Evolutionary conservation across 2,329 filamentous ascomycete genomes (phyloP), one percentile per base, ranked within the genome.

Genomic region (Xylaria sp.): DNA sequence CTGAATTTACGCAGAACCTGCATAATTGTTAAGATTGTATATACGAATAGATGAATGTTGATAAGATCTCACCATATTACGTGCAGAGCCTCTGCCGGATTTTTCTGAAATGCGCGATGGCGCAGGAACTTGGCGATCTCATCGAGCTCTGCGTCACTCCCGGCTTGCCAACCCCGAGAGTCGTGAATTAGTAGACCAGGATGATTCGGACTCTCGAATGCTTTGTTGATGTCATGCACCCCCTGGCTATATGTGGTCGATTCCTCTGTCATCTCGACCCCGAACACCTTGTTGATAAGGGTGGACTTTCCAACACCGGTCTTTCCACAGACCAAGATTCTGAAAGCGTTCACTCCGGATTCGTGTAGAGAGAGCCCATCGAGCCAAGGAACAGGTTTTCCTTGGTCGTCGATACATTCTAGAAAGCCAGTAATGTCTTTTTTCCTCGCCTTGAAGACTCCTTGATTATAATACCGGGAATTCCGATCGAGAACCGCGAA

Each of bases 221-320:
- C 63, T 23, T 60, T 33, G 8, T 69, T 69, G 39, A 69, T 69
- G 5, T 69, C 67, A 36, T 69, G 67, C 31, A 59, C 52, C 15
- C 67, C 67, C 66, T 69, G 67, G 25, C 33, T 49, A 51, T 66
- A 66, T 6, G 67, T 54, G 13, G 63, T 62, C 9, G 67, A 69
- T 41, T 69, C 67, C 31, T 69, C 67, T 7, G 67, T 69, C 67
- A 69, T 69, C 12, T 66, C 67, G 2, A 69, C 63, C 4, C 67
- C 67, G 52, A 69, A 66, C 15, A 69, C 67, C 31, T 66, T 69
- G 46, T 69, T 69, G 31, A 69, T 68, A 28, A 68, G 43, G 1
- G 66, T 68, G 13, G 66, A 68, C 25, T 68, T 68, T 18, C 66
- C 66, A 15, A 68, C 66, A 4, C 66, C 66, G 1, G 66, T 68